A percentile compares a stretch with the other conserved stretches of the same genome.
phyloP scores from a whole-genome alignment of 2,329 filamentous ascomycete species.

The Plectosphaerella sp. region DNA sequence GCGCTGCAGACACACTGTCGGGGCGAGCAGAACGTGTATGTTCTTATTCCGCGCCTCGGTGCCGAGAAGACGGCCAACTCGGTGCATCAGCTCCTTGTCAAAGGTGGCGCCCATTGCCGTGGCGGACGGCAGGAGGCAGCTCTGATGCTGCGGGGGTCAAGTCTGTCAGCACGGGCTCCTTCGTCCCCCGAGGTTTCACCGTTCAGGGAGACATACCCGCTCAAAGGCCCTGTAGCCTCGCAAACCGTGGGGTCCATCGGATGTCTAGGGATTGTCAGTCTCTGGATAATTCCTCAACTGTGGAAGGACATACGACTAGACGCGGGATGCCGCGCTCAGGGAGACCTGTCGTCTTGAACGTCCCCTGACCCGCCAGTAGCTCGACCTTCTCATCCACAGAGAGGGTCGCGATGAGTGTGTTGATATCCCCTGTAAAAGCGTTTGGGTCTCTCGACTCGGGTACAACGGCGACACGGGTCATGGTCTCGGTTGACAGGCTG shows the following conservation, averaged over 20 bases:
- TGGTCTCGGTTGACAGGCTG: background rate
- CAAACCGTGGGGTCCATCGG: slow-evolving; percentile 2
- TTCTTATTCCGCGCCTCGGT: slow-evolving; percentile 51
- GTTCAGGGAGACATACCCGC: background rate
- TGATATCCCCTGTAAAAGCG: background rate
- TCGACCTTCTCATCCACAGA: slow-evolving; percentile 8
- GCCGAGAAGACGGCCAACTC: slow-evolving; percentile 35
- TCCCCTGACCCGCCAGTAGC: slow-evolving; percentile 4
- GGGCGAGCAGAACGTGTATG: slow-evolving; percentile 55
- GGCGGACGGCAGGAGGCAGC: slow-evolving; percentile 1
- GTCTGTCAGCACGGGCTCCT: background rate
- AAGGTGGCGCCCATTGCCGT: slow-evolving; percentile 1
- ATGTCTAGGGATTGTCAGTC: background rate
- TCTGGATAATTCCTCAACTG: too few species aligned
- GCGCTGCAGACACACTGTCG: slow-evolving; percentile 59
- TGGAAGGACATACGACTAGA: too few species aligned
- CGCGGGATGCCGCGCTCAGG: background rate
- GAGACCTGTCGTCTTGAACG: background rate
- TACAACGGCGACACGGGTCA: background rate
- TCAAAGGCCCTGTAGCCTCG: background rate
- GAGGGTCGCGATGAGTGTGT: background rate
- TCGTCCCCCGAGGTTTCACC: background rate
- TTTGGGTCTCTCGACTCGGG: background rate
- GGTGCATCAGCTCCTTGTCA: background rate
- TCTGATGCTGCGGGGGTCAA: background rate